phyloP scores from a whole-genome alignment of 495 filamentous ascomycete genomes.

The Podospora tetraspora region DNA sequence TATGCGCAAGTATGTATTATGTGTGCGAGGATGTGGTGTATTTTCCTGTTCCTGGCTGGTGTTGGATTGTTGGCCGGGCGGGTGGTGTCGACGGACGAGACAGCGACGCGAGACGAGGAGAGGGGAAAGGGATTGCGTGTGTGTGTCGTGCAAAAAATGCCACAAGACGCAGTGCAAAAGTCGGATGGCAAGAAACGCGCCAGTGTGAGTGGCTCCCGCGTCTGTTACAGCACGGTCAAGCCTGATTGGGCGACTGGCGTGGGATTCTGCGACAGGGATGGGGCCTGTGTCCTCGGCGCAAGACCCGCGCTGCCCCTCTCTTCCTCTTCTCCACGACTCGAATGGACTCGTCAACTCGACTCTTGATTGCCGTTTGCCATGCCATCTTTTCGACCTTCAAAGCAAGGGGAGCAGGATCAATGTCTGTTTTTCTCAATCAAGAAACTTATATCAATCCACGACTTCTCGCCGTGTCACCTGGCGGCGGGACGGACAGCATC shows the following conservation, averaged over 20 bases:
- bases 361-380: neutral
- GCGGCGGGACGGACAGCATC: neutral
- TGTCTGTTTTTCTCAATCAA: no score
- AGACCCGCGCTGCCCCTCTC: neutral
- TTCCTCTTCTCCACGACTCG: neutral
- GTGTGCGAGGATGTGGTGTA: neutral
- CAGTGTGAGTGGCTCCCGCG: slow-evolving; percentile 12
- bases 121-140: slow-evolving; percentile 1
- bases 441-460: no score
- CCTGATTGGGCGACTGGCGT: slow-evolving; percentile 12
- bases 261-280: slow-evolving; percentile 18
- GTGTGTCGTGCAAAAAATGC: slow-evolving; percentile 25
- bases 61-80: slow-evolving; percentile 1
- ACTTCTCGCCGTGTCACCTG: no score
- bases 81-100: slow-evolving; percentile 6
- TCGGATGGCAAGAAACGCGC: slow-evolving; percentile 16
- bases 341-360: neutral
- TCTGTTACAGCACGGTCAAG: neutral
- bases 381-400: neutral
- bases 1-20: neutral
- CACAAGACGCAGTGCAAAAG: slow-evolving; percentile 20
- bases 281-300: neutral
- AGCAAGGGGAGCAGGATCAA: no score
- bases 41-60: neutral
- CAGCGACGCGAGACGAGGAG: slow-evolving; percentile 12